phyloP scores from a whole-genome alignment of 2,329 filamentous ascomycete species.

The Penicillium sp. region DNA sequence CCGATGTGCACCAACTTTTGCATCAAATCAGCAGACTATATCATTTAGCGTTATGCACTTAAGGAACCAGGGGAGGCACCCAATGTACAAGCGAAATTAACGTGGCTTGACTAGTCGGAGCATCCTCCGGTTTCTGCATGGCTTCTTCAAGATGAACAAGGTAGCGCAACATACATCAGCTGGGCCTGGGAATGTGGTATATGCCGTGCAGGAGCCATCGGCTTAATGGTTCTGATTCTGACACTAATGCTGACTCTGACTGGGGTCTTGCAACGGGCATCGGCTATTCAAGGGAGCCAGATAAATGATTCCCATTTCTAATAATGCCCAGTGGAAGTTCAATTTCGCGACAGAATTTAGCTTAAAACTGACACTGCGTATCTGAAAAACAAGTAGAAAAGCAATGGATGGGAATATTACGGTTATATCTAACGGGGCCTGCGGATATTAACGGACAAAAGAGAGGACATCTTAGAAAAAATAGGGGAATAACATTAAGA shows the following conservation, averaged over 20 bases:
- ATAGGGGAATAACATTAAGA: background rate
- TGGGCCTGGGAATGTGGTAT: background rate
- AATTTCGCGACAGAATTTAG: background rate
- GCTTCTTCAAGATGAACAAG: background rate
- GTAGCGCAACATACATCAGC: background rate
- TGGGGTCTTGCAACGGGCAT: background rate
- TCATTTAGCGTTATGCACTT: background rate
- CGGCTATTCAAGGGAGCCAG: background rate
- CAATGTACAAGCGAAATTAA: background rate
- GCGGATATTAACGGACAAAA: no score
- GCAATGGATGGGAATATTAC: background rate
- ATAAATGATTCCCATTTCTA: background rate
- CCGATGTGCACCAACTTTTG: background rate
- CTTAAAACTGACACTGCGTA: background rate
- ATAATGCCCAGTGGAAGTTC: no score
- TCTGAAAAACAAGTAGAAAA: background rate
- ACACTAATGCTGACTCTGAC: background rate
- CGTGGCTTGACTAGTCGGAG: constrained; percentile 15
- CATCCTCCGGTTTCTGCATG: constrained; percentile 8
- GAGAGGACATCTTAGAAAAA: background rate
- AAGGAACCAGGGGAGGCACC: background rate
- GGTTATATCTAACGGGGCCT: background rate
- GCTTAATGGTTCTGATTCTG: background rate
- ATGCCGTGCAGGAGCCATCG: background rate
- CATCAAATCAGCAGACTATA: background rate